Percentiles rank a stretch among this genome's conserved stretches.
phyloP scores from a whole-genome alignment of 179 eudicot genomes.

The Patellifolia procumbens region DNA sequence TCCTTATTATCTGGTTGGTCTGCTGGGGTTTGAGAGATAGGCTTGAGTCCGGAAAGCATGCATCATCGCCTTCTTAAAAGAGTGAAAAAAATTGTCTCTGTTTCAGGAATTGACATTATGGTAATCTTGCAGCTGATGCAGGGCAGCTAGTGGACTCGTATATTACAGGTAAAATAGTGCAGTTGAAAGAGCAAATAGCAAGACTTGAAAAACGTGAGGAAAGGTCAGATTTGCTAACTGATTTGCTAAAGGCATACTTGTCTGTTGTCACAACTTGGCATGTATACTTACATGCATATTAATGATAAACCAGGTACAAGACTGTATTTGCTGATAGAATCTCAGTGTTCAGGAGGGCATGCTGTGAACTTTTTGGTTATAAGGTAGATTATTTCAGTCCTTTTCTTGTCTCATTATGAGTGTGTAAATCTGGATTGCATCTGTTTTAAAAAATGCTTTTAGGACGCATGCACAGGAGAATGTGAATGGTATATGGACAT shows the following conservation, averaged over 20 bases:
- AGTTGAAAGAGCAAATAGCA: slow-evolving; percentile 96
- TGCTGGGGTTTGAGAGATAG: not conserved
- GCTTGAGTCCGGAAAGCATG: not conserved
- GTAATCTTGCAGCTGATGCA: slow-evolving; percentile 61
- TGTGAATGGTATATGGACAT: not conserved
- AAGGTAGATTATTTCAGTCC: slow-evolving; percentile 52
- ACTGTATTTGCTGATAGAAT: slow-evolving; percentile 97
- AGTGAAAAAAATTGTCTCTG: not conserved
- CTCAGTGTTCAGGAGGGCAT: slow-evolving; percentile 96
- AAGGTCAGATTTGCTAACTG: slow-evolving; percentile 48
- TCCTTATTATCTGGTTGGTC: not conserved
- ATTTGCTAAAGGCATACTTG: not conserved
- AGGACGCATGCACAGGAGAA: not conserved
- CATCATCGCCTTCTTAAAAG: not conserved
- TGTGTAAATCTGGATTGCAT: not conserved
- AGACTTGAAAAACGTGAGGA: slow-evolving; percentile 98
- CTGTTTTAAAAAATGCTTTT: not conserved
- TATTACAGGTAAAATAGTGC: slow-evolving; percentile 83
- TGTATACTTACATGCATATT: slow-evolving; percentile 22
- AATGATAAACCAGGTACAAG: slow-evolving; percentile 67
- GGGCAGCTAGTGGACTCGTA: slow-evolving; percentile 84
- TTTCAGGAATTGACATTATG: slow-evolving; percentile 7
- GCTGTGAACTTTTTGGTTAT: slow-evolving; percentile 98
- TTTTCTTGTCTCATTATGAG: not conserved
- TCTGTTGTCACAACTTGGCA: not conserved